phyloP scores from a whole-genome alignment of 2,329 filamentous ascomycete genomes.

The Botryotinia globosa region DNA sequence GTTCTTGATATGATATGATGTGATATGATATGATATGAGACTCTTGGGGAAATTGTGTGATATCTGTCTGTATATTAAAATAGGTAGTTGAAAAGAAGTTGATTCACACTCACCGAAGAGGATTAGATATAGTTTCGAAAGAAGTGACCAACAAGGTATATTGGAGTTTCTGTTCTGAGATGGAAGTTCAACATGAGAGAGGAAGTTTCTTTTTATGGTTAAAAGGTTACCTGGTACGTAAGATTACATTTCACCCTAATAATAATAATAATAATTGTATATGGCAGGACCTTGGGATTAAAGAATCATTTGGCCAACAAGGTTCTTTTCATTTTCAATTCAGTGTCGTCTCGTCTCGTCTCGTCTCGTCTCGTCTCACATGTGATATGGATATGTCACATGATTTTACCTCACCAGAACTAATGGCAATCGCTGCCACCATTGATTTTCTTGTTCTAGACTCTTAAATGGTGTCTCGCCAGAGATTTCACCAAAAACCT shows the following conservation, averaged over 20 bases:
- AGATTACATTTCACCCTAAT: background rate
- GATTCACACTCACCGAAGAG: background rate
- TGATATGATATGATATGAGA: background rate
- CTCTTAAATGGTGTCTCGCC: background rate
- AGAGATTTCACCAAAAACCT: background rate
- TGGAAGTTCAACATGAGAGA: background rate
- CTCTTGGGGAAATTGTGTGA: background rate
- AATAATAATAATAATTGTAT: no score
- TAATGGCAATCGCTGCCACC: background rate
- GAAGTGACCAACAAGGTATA: conserved; percentile 1
- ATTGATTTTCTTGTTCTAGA: background rate
- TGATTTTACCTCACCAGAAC: no score
- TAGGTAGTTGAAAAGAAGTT: background rate
- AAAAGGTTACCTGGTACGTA: background rate
- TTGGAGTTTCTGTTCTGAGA: background rate
- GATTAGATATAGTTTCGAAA: background rate
- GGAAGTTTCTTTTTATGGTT: background rate
- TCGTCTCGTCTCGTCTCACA: no score
- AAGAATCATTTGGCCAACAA: background rate
- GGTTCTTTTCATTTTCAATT: background rate
- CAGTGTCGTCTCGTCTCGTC: background rate
- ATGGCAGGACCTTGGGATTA: no score
- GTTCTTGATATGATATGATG: background rate
- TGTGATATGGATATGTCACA: no score
- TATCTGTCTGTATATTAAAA: background rate